These are phyloP conservation scores for Kickxella alabastrina DNA, from an alignment of 192 early-diverging fungal genomes.

Conservation along the genomic window DNA sequence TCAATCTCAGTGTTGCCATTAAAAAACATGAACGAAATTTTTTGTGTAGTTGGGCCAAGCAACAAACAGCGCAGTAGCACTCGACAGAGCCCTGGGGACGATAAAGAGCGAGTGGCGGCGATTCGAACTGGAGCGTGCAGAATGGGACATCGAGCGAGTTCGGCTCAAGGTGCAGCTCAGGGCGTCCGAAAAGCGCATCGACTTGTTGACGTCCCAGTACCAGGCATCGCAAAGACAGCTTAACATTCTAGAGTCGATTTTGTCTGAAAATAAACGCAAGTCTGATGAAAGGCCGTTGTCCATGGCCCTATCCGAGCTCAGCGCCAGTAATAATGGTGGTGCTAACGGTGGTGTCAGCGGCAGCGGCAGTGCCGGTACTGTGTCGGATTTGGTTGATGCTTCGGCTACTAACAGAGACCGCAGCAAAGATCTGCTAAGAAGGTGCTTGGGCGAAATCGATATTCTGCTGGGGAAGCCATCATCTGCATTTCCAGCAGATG, in stretches of 20 bases:
- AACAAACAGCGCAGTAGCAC: slow-evolving; percentile 3
- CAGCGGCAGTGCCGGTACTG: neutral
- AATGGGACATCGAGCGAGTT: slow-evolving; percentile 45
- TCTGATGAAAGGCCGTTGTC: neutral
- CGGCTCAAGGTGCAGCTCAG: slow-evolving; percentile 38
- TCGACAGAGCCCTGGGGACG: slow-evolving; percentile 33
- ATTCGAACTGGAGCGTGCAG: slow-evolving; percentile 35
- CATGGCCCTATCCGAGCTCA: neutral
- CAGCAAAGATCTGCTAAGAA: slow-evolving; percentile 22
- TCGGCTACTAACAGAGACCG: slow-evolving; percentile 14
- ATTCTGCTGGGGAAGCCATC: slow-evolving; percentile 10
- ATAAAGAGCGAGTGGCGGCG: slow-evolving; percentile 45
- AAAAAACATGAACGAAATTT: too few species aligned
- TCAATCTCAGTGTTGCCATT: too few species aligned
- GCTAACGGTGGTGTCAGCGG: too few species aligned
- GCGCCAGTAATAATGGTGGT: too few species aligned
- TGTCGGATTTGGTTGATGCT: slow-evolving; percentile 13
- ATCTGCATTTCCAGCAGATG: neutral
- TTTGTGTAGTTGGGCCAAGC: slow-evolving; percentile 5
- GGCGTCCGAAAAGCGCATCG: slow-evolving; percentile 39
- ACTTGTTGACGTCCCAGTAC: slow-evolving; percentile 18
- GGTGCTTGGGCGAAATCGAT: slow-evolving; percentile 38
- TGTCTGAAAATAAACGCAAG: neutral
- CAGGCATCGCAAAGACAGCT: slow-evolving; percentile 30
- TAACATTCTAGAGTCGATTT: slow-evolving; percentile 17